Percentiles rank a stretch among this genome's conserved stretches.
Conservation (phyloP, 1,284 basidiomycete species). For the Cryptococcus maquisensis region DNA sequence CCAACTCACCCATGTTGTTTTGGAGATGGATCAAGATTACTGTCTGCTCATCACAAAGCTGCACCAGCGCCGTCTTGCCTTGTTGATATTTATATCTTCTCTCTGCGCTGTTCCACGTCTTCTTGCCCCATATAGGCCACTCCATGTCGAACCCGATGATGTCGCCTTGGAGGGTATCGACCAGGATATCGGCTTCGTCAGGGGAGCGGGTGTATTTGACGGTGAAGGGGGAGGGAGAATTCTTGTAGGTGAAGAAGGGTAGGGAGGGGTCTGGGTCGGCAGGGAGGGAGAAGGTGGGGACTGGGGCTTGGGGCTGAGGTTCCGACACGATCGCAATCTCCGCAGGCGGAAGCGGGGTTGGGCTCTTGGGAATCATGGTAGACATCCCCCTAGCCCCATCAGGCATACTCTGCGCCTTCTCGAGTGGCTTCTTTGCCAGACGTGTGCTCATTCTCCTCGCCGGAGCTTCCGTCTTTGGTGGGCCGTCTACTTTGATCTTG, state of each 20-base stretch:
- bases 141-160: slow-evolving; percentile 43
- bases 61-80: slow-evolving; percentile 43
- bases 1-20: slow-evolving; percentile 30
- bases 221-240: slow-evolving; percentile 13
- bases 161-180: slow-evolving; percentile 31
- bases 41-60: slow-evolving; percentile 43
- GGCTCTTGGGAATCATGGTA: no score
- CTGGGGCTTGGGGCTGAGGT: no score
- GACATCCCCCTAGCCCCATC: no score
- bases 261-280: slow-evolving; percentile 1
- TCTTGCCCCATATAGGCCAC: slow-evolving; percentile 28
- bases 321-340: no score
- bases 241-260: slow-evolving; percentile 24
- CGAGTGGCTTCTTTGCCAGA: slow-evolving; percentile 1
- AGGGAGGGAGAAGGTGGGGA: neutral
- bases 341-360: no score
- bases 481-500: slow-evolving; percentile 2
- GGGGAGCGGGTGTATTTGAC: slow-evolving; percentile 34
- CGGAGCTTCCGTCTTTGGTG: neutral
- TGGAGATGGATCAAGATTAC: slow-evolving; percentile 46
- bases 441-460: neutral
- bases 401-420: neutral
- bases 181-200: slow-evolving; percentile 34
- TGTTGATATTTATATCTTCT: slow-evolving; percentile 17
- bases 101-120: slow-evolving; percentile 15